Conservation (phyloP, 73 alveolate genomes). For the Tetrahymena borealis region DNA sequence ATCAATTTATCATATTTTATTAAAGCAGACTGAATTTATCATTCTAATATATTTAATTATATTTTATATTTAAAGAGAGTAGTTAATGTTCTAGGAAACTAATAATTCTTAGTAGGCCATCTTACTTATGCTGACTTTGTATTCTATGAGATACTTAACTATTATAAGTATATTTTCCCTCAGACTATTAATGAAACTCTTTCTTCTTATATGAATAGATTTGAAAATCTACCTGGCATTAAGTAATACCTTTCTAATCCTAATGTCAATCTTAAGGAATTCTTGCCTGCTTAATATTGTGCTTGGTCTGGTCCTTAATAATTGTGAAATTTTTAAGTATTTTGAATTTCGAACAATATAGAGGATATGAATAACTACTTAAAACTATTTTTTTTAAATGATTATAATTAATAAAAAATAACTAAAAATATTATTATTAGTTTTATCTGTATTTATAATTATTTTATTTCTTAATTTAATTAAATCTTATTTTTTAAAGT, state of each 20-base stretch:
- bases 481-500: too few species aligned
- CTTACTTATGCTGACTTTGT: neutral
- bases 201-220: neutral
- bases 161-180: neutral
- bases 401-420: too few species aligned
- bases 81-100: neutral
- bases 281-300: neutral
- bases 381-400: too few species aligned
- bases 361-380: too few species aligned
- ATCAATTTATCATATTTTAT: neutral
- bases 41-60: neutral
- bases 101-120: neutral
- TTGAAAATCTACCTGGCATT: neutral
- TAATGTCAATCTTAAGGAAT: neutral
- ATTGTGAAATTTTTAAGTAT: neutral
- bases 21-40: too few species aligned
- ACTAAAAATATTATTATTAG: too few species aligned
- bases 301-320: neutral
- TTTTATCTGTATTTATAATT: too few species aligned
- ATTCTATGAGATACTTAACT: neutral
- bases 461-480: too few species aligned
- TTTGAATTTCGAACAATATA: neutral
- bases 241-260: neutral
- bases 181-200: neutral
- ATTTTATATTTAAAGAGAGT: neutral